Conservation (phyloP, 1,284 basidiomycete genomes). For the Cronartium ribicola region DNA sequence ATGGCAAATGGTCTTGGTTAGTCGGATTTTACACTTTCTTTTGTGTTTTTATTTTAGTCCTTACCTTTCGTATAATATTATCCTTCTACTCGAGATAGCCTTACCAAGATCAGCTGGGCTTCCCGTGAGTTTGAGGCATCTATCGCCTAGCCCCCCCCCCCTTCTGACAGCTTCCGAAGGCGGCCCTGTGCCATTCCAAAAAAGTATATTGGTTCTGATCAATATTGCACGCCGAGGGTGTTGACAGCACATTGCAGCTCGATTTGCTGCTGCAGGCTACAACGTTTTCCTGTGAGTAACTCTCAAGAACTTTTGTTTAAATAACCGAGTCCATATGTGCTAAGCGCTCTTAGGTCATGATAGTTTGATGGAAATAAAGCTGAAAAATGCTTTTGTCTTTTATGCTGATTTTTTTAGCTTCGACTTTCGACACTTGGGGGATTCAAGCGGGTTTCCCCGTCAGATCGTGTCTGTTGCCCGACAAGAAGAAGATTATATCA, state of each 20-base stretch:
- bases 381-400: background rate
- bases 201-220: background rate
- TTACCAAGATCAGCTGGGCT: conserved; percentile 31
- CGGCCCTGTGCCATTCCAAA: background rate
- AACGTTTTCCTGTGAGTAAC: conserved; percentile 24
- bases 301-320: no score
- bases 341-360: background rate
- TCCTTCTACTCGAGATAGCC: background rate
- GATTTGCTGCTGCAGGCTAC: conserved; percentile 20
- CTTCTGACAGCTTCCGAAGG: no score
- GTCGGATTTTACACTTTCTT: background rate
- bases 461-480: conserved; percentile 11
- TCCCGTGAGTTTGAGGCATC: conserved; percentile 19
- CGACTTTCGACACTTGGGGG: conserved; percentile 31
- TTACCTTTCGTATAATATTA: background rate
- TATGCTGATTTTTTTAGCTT: conserved; percentile 2
- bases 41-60: background rate
- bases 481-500: conserved; percentile 27
- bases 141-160: no score
- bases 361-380: background rate
- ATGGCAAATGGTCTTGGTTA: conserved; percentile 34
- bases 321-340: no score
- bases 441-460: conserved; percentile 19
- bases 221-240: background rate
- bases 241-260: conserved; percentile 15